A percentile compares a stretch with the other conserved stretches of the same genome.
Evolutionary conservation across 2,329 filamentous ascomycete genomes (phyloP).

Genomic region (Blastomyces parvus): DNA sequence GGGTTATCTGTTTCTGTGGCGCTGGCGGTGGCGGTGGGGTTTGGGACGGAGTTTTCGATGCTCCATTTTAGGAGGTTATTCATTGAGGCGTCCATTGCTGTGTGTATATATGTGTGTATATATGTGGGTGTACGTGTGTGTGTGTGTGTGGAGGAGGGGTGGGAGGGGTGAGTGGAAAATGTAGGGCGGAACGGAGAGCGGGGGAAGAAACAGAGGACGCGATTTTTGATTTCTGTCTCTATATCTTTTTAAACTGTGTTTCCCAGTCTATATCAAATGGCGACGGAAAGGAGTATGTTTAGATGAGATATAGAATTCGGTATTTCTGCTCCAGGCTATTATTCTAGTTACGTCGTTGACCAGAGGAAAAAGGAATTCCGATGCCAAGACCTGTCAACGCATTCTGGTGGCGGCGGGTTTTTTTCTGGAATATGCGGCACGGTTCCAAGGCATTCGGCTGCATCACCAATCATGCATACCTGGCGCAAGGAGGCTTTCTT

Average conservation of each 20-base stretch:
- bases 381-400: background rate
- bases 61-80: conserved; percentile 76
- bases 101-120: conserved; percentile 23
- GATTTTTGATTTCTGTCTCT: background rate
- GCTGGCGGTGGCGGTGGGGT: conserved; percentile 17
- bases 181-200: background rate
- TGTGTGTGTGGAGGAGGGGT: background rate
- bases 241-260: background rate
- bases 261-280: background rate
- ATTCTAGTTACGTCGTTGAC: too few species aligned
- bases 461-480: too few species aligned
- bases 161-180: background rate
- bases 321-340: too few species aligned
- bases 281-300: background rate
- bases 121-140: conserved; percentile 10
- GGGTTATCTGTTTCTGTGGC: conserved; percentile 27
- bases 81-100: conserved; percentile 51
- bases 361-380: background rate
- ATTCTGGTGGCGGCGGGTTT: too few species aligned
- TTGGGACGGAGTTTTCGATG: conserved; percentile 50
- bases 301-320: background rate
- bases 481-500: too few species aligned
- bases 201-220: background rate
- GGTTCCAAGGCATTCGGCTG: too few species aligned
- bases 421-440: too few species aligned